Evolutionary conservation across 352 stramenopile species (phyloP).

Genomic region (Globisporangium orthogonon): DNA sequence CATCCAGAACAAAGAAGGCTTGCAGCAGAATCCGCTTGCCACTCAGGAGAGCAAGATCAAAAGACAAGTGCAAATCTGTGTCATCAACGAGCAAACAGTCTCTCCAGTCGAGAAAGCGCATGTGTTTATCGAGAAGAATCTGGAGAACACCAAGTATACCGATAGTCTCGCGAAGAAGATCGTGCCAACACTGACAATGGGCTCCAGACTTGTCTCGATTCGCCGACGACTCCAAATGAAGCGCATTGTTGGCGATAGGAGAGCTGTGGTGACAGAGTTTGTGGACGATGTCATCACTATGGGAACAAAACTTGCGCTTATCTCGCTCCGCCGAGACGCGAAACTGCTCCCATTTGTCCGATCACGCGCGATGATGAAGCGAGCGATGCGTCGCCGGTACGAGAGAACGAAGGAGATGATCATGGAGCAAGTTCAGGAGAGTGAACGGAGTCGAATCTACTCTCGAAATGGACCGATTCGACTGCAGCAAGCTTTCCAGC

Average conservation of each 20-base stretch:
- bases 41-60: constrained; percentile 37
- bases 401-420: constrained; percentile 35
- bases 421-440: constrained; percentile 41
- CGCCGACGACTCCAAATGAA: constrained; percentile 49
- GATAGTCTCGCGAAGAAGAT: constrained; percentile 54
- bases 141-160: constrained; percentile 28
- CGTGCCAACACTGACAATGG: constrained; percentile 58
- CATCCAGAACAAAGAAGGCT: constrained; percentile 62
- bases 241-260: constrained; percentile 27
- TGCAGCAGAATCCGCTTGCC: constrained; percentile 58
- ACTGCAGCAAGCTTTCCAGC: constrained; percentile 33
- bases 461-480: constrained; percentile 37
- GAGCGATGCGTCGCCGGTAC: constrained; percentile 39
- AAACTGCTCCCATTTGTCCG: constrained; percentile 39
- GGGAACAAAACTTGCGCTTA: constrained; percentile 25
- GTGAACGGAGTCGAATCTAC: constrained; percentile 50
- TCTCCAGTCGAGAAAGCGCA: constrained; percentile 33
- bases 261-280: constrained; percentile 18
- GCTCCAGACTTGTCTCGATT: constrained; percentile 54
- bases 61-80: constrained; percentile 36
- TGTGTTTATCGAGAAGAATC: constrained; percentile 53
- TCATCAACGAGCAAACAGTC: constrained; percentile 52
- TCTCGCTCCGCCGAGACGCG: constrained; percentile 28
- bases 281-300: constrained; percentile 25
- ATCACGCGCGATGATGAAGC: constrained; percentile 36